A percentile compares a stretch with the other conserved stretches of the same genome.
Evolutionary conservation across 495 filamentous ascomycete genomes (phyloP).

Genomic region (Clohesyomyces aquaticus): DNA sequence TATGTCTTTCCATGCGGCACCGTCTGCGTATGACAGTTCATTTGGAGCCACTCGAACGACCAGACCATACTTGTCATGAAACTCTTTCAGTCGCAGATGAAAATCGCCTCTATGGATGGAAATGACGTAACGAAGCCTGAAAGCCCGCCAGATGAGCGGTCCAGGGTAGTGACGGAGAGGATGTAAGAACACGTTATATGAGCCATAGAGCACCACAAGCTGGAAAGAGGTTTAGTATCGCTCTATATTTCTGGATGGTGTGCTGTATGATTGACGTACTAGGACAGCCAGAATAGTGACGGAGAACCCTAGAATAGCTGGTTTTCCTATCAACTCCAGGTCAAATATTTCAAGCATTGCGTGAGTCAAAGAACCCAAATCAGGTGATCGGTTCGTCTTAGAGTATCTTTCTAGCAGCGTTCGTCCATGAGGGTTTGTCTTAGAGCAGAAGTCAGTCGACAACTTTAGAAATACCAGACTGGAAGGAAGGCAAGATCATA

Average conservation of each 20-base stretch:
- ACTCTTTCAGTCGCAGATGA: slow-evolving; percentile 19
- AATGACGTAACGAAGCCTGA: slow-evolving; percentile 46
- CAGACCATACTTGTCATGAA: slow-evolving; percentile 34
- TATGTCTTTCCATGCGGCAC: slow-evolving; percentile 33
- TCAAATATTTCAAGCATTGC: not conserved
- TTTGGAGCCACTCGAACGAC: slow-evolving; percentile 32
- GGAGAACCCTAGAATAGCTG: not conserved
- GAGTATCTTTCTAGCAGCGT: no score
- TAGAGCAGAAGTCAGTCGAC: no score
- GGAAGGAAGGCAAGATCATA: no score
- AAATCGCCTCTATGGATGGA: slow-evolving; percentile 27
- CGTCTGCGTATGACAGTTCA: slow-evolving; percentile 30
- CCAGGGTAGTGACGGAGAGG: slow-evolving; percentile 58
- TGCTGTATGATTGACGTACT: slow-evolving; percentile 4
- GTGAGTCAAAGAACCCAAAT: no score
- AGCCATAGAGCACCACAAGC: slow-evolving; percentile 8
- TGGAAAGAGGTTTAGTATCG: not conserved
- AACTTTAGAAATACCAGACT: no score
- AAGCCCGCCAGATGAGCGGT: slow-evolving; percentile 52
- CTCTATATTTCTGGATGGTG: not conserved
- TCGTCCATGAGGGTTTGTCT: no score
- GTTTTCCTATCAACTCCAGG: not conserved
- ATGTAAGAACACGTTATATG: slow-evolving; percentile 57
- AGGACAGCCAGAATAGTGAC: not conserved
- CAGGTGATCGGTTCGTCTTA: no score